Conservation (phyloP, 2,329 filamentous ascomycete genomes). For the Lizonia empirigonia region DNA sequence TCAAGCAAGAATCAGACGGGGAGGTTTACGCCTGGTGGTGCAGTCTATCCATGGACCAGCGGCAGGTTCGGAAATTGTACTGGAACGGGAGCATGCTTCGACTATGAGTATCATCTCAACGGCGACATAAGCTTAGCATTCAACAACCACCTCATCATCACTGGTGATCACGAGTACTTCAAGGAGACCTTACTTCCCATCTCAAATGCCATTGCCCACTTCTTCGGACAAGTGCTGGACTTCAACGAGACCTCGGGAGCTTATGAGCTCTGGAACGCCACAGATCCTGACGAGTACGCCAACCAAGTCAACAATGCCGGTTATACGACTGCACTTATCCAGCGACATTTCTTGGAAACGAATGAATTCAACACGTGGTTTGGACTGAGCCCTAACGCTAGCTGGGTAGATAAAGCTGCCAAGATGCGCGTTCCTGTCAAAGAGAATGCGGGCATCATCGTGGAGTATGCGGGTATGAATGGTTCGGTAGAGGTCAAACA, state of each 20-base stretch:
- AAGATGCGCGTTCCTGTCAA: conserved; percentile 63
- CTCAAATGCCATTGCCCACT: conserved; percentile 66
- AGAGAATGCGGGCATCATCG: conserved; percentile 62
- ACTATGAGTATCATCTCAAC: conserved; percentile 75
- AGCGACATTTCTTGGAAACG: conserved; percentile 60
- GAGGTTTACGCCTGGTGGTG: conserved; percentile 62
- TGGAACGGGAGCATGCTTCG: conserved; percentile 64
- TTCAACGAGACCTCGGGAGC: conserved; percentile 57
- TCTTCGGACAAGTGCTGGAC: conserved; percentile 65
- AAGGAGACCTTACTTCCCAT: conserved; percentile 64
- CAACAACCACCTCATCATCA: conserved; percentile 65
- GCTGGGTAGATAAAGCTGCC: conserved; percentile 61
- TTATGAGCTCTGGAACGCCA: conserved; percentile 60
- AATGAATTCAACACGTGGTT: conserved; percentile 64
- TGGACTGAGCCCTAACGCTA: conserved; percentile 60
- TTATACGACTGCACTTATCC: conserved; percentile 69
- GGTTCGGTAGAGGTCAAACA: conserved; percentile 71
- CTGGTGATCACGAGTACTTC: conserved; percentile 64
- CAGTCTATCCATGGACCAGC: conserved; percentile 71
- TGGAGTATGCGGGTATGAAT: conserved; percentile 71
- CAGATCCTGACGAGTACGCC: conserved; percentile 74
- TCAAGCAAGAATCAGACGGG: conserved; percentile 65
- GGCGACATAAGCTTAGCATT: conserved; percentile 70
- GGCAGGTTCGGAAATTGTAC: conserved; percentile 73
- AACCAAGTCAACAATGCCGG: conserved; percentile 71